Percentiles rank a stretch among this genome's conserved stretches.
These are phyloP conservation scores for Penicillium chermesinum DNA, from an alignment of 495 filamentous ascomycete species.

Conservation along the genomic window DNA sequence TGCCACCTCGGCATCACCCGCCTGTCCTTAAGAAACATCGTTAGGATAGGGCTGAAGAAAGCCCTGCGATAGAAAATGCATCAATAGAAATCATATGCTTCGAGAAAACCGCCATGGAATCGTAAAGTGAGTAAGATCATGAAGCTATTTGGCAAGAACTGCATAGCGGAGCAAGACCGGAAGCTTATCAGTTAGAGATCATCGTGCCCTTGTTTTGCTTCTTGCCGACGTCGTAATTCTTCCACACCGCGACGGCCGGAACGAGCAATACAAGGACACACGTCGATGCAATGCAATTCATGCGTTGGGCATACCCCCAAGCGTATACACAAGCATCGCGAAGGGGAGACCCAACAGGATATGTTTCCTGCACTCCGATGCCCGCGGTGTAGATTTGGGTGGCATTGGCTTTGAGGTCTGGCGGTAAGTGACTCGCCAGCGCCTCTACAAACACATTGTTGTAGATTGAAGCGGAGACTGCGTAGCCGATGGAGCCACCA, in stretches of 20 bases:
- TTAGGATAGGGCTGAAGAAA: too few relatives aligned
- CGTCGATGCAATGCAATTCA: conserved; percentile 52
- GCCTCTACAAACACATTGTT: conserved; percentile 55
- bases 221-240: conserved; percentile 41
- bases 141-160: background rate
- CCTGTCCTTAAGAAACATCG: too few relatives aligned
- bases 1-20: too few relatives aligned
- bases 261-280: conserved; percentile 32
- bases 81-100: background rate
- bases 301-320: conserved; percentile 54
- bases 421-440: conserved; percentile 39
- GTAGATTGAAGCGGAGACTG: conserved; percentile 66
- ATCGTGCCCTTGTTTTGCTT: conserved; percentile 45
- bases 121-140: background rate
- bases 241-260: conserved; percentile 39
- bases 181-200: conserved; percentile 16
- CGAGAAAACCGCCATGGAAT: background rate
- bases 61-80: background rate
- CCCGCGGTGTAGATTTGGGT: conserved; percentile 43
- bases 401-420: conserved; percentile 42
- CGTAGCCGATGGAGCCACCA: conserved; percentile 64
- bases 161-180: background rate
- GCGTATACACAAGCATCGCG: conserved; percentile 53
- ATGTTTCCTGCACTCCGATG: conserved; percentile 47
- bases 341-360: conserved; percentile 45